Percentiles rank a stretch among this genome's conserved stretches.
Evolutionary conservation across 768 basidiomycete species (phyloP).

Genomic region (Dioszegia hungarica): DNA sequence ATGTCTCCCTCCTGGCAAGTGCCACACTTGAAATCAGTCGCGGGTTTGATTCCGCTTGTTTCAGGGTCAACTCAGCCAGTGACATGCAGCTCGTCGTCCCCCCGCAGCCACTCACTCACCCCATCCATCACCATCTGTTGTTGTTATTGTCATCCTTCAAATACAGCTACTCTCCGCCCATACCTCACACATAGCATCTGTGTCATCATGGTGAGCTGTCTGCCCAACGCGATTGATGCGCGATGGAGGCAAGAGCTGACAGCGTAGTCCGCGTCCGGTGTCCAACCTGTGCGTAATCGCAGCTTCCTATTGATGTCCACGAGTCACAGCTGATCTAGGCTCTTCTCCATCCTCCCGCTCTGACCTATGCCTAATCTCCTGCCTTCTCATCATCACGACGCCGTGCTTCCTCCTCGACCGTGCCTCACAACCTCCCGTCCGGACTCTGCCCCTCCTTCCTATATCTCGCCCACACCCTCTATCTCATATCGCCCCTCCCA

Average conservation of each 20-base stretch:
- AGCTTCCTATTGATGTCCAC: background rate
- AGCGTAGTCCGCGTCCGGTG: constrained; percentile 42
- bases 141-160: background rate
- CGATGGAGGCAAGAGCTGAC: constrained; percentile 2
- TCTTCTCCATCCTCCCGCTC: background rate
- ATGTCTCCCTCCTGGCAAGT: no score
- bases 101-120: background rate
- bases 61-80: background rate
- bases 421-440: no score
- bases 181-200: background rate
- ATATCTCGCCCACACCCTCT: no score
- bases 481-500: no score
- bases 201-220: constrained; percentile 15
- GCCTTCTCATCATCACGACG: background rate
- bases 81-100: background rate
- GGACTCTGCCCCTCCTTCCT: no score
- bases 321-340: constrained; percentile 13
- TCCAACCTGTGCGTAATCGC: constrained; percentile 33
- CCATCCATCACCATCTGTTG: background rate
- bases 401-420: background rate
- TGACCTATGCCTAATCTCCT: background rate
- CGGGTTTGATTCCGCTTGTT: constrained; percentile 6
- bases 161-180: background rate
- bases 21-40: constrained; percentile 12
- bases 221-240: background rate